Conservation (phyloP, 179 eudicot species). For the Pouteria campechiana region DNA sequence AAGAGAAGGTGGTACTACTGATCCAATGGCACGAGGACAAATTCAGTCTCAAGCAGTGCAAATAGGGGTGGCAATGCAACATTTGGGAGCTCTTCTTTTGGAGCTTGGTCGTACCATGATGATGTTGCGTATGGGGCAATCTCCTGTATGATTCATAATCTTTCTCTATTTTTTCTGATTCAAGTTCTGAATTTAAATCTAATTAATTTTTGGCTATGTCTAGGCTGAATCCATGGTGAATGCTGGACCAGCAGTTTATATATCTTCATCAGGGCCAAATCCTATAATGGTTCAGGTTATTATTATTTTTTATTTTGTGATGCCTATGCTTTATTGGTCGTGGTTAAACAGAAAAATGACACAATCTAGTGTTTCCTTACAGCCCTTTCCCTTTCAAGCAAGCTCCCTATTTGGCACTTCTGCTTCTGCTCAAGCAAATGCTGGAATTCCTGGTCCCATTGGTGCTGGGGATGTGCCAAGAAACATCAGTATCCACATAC, state of each 20-base stretch:
- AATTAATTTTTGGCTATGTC: not conserved
- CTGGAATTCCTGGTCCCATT: conserved; percentile 41
- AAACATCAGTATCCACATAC: conserved; percentile 78
- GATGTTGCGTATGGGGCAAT: conserved; percentile 77
- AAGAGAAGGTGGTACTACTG: conserved; percentile 52
- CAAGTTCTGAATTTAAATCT: not conserved
- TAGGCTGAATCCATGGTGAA: conserved; percentile 78
- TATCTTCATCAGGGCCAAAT: conserved; percentile 87
- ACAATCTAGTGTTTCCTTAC: conserved; percentile 10
- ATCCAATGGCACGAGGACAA: conserved; percentile 55
- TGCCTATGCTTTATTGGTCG: not conserved
- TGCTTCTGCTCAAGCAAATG: conserved; percentile 24
- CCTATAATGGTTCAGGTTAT: conserved; percentile 97
- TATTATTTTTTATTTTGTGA: not conserved
- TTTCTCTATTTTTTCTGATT: conserved; percentile 1
- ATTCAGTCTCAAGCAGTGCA: conserved; percentile 65
- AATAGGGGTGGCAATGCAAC: conserved; percentile 80
- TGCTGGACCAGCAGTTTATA: conserved; percentile 93
- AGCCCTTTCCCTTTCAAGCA: conserved; percentile 89
- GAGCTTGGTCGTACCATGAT: conserved; percentile 92
- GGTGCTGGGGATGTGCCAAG: conserved; percentile 61
- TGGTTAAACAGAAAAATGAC: not conserved
- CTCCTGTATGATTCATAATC: conserved; percentile 53
- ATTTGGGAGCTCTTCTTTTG: conserved; percentile 82
- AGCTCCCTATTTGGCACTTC: conserved; percentile 55